These are phyloP conservation scores for Cucurbita moschata DNA, from an alignment of 306 rosid genomes.

Conservation along the genomic window DNA sequence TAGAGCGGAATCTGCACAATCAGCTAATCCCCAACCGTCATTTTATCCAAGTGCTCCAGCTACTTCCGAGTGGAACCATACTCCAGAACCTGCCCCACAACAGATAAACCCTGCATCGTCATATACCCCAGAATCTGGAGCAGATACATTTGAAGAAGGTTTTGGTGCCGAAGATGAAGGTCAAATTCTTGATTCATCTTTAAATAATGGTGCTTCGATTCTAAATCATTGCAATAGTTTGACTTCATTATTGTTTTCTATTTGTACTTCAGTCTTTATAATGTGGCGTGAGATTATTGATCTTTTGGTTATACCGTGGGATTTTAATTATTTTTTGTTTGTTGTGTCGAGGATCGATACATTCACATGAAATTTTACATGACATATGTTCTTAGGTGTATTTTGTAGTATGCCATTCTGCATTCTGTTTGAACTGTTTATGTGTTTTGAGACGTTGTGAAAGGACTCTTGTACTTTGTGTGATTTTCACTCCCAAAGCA, in stretches of 20 bases:
- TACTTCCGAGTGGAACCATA: conserved; percentile 48
- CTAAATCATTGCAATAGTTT: neutral
- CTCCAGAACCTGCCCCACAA: conserved; percentile 49
- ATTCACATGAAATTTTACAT: neutral
- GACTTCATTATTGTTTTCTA: neutral
- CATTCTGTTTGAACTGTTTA: neutral
- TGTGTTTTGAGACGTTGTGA: neutral
- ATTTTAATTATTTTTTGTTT: neutral
- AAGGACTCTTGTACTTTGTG: neutral
- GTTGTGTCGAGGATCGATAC: neutral
- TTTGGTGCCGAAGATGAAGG: conserved; percentile 72
- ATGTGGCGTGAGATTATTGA: neutral
- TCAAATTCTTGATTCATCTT: conserved; percentile 17
- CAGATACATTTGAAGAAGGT: conserved; percentile 52
- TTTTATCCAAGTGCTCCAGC: conserved; percentile 25
- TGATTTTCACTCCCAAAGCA: neutral
- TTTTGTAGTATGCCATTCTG: neutral
- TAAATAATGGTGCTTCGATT: neutral
- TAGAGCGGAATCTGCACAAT: conserved; percentile 39
- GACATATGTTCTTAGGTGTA: neutral
- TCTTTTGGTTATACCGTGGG: neutral
- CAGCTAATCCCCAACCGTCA: conserved; percentile 33
- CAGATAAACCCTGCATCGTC: conserved; percentile 33
- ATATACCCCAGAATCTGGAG: conserved; percentile 32
- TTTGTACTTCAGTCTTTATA: neutral